Evolutionary conservation across 306 rosid genomes (phyloP), one percentile per base, ranked within the genome.

Genomic region (Sphenostylis stenocarpa): DNA sequence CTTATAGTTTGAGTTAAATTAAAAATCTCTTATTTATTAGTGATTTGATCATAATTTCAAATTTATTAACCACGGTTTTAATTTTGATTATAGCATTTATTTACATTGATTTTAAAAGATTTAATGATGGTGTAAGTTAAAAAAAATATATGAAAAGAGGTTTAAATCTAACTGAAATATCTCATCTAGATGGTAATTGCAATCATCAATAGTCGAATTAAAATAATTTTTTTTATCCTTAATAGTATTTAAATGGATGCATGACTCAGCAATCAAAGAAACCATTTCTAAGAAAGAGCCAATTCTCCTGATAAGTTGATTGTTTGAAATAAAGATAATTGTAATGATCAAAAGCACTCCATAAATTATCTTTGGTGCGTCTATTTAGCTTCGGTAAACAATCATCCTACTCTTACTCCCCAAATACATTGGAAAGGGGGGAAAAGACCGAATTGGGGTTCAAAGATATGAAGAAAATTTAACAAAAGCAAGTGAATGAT

Each of bases 391-490:
- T 60, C 67, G 66, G 66, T 43, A 58, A 78, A 73, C 83, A 80
- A 63, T 70, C 52, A 72, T 63, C 58, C 56, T 71, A 67, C 65
- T 47, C 69, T 68, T 49, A 71, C 63, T 65, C 65, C 70, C 74
- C 21, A 63, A 69, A 15, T 51, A 55, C 47, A 51, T 52, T 26
- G 19, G 9, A 19, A 24, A 69, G 21, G 55, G 65, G 17, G 34
- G 15, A 2, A 6, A 34, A 20, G 23, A 36, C 49, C n/a, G 13
- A 74, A 49, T 23, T n/a, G 43, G 29, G 24, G 17, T 67, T 21
- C 10, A 73, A 77, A 52, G 70, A 67, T 60, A n/a, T 73, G 56
- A 52, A 72, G 78, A 81, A 84, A 81, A 70, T 48, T 70, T 81
- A 69, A 75, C 68, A 53, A 43, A 8, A 36, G 47, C 38, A 73